Evolutionary conservation across 208 protist genomes (phyloP).

Genomic region (Leishmania tarentolae): DNA sequence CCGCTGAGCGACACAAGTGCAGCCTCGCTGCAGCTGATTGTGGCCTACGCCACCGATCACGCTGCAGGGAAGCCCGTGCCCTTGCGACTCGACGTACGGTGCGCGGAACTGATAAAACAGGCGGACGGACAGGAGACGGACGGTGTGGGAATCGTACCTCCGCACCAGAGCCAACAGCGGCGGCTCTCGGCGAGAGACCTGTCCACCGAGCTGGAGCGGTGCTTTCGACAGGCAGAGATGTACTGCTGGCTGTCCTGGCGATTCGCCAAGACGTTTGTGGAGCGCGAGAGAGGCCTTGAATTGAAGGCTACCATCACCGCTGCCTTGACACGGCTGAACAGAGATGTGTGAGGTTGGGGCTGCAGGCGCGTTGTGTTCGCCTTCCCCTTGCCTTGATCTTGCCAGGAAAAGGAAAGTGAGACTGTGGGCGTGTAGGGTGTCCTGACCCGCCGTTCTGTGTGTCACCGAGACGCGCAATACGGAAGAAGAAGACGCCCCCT

Average conservation of each 20-base stretch:
- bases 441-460: not conserved
- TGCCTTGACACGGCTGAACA: conserved; percentile 35
- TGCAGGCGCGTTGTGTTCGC: not conserved
- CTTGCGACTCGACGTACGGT: conserved; percentile 49
- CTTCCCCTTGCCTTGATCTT: not conserved
- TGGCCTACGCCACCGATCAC: conserved; percentile 59
- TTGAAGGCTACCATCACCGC: conserved; percentile 42
- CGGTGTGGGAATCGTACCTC: not conserved
- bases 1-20: conserved; percentile 61
- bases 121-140: not conserved
- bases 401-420: not conserved
- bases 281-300: conserved; percentile 44
- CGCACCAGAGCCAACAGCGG: not conserved
- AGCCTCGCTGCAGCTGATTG: conserved; percentile 48
- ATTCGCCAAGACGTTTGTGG: conserved; percentile 74
- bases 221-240: conserved; percentile 70
- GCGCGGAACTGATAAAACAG: conserved; percentile 16
- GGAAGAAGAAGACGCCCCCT: not conserved
- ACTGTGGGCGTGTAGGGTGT: not conserved
- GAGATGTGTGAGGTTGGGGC: not conserved
- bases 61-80: conserved; percentile 35
- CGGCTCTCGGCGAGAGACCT: conserved; percentile 2
- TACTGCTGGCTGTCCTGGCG: conserved; percentile 91
- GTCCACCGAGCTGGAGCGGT: conserved; percentile 36
- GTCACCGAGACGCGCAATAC: not conserved